Percentiles rank a stretch among this genome's conserved stretches.
phyloP scores from a whole-genome alignment of 495 filamentous ascomycete species.

The Penicillium waksmanii region DNA sequence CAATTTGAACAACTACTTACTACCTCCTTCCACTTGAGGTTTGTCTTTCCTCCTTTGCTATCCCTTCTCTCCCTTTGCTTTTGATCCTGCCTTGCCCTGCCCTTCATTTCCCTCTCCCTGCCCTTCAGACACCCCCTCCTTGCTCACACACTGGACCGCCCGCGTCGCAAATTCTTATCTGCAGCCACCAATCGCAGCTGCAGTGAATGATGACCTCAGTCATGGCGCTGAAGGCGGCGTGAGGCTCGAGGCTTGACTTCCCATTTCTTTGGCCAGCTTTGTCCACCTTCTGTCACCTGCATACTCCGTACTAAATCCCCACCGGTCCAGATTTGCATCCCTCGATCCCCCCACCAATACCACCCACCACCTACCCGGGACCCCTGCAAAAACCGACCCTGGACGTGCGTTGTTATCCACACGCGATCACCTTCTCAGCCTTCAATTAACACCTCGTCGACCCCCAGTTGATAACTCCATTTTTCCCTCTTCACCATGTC shows the following conservation, averaged over 20 bases:
- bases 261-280: neutral
- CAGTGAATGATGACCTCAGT: neutral
- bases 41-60: neutral
- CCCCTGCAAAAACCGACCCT: slow-evolving; percentile 19
- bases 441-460: neutral
- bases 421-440: slow-evolving; percentile 7
- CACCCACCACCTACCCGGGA: slow-evolving; percentile 29
- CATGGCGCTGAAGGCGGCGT: neutral
- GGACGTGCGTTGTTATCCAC: slow-evolving; percentile 10
- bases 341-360: slow-evolving; percentile 27
- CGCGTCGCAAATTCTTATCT: slow-evolving; percentile 19
- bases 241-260: neutral
- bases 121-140: slow-evolving; percentile 12
- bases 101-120: neutral
- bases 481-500: slow-evolving; percentile 21
- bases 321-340: slow-evolving; percentile 32
- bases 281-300: slow-evolving; percentile 14
- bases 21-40: neutral
- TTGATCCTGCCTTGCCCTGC: neutral
- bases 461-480: neutral
- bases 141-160: slow-evolving; percentile 7
- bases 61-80: neutral
- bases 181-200: slow-evolving; percentile 4
- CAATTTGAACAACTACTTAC: neutral
- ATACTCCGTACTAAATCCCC: slow-evolving; percentile 26